Evolutionary conservation across 768 basidiomycete species (phyloP).

Genomic region (Suillus bovinus): DNA sequence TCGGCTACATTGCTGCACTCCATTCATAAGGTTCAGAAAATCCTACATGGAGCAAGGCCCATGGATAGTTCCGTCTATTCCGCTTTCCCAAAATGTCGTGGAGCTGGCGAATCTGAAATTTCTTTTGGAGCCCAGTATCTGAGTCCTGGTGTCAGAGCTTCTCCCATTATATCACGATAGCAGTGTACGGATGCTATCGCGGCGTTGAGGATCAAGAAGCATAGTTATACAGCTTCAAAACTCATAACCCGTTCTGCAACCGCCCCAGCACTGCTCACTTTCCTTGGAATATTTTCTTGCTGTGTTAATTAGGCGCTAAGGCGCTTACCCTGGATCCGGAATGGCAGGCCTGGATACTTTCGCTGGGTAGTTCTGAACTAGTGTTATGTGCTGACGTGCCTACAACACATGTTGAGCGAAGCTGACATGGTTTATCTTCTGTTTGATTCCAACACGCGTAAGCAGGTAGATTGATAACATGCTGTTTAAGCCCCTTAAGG

Average conservation of each 20-base stretch:
- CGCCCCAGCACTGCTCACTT: not conserved
- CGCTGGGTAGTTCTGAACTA: not conserved
- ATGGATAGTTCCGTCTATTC: not conserved
- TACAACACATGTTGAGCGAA: not conserved
- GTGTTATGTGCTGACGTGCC: not conserved
- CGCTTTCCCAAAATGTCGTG: not conserved
- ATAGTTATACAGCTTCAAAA: not conserved
- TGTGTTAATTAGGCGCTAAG: not conserved
- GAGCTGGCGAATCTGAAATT: not conserved
- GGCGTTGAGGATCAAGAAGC: not conserved
- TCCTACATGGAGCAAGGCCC: not conserved
- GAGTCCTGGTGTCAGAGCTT: not conserved
- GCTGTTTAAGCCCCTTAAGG: conserved; percentile 1
- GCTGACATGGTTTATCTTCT: not conserved
- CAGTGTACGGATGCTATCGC: not conserved
- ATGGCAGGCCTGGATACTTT: not conserved
- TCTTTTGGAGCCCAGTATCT: not conserved
- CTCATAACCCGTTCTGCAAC: not conserved
- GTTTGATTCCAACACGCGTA: conserved; percentile 8
- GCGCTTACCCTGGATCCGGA: not conserved
- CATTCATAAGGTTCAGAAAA: not conserved
- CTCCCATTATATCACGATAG: not conserved
- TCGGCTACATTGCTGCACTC: not conserved
- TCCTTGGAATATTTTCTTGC: not conserved
- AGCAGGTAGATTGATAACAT: not conserved